phyloP scores from a whole-genome alignment of 495 filamentous ascomycete species.

The Daldinia concentrica region DNA sequence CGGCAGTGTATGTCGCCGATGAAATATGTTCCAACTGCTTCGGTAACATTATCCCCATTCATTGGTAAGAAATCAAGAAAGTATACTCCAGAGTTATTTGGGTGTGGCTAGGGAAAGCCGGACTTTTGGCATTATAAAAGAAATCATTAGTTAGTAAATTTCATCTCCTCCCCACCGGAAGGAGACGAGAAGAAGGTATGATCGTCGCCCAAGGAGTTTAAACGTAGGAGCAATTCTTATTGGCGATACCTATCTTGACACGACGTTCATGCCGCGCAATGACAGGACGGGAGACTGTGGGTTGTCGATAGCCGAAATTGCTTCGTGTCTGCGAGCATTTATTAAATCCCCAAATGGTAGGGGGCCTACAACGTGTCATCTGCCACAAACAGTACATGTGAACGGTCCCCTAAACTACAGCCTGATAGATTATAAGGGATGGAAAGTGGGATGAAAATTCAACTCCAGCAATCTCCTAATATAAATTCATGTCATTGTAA shows the following conservation, averaged over 20 bases:
- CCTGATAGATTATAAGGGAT: background rate
- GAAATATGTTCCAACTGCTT: conserved; percentile 6
- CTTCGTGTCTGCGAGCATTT: conserved; percentile 24
- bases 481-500: conserved; percentile 22
- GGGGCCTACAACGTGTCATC: conserved; percentile 35
- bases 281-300: conserved; percentile 26
- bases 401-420: conserved; percentile 3
- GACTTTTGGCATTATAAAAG: background rate
- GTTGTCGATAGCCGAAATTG: conserved; percentile 37
- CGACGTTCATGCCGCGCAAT: conserved; percentile 25
- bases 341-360: conserved; percentile 22
- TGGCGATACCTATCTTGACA: conserved; percentile 28
- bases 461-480: conserved; percentile 12
- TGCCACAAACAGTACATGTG: conserved; percentile 7
- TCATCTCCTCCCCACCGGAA: background rate
- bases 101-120: background rate
- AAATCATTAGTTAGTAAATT: background rate
- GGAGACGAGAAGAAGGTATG: conserved; percentile 1
- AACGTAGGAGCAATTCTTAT: conserved; percentile 12
- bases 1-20: background rate
- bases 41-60: background rate
- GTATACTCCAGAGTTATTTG: background rate
- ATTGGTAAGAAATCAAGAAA: conserved; percentile 6
- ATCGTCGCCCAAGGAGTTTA: conserved; percentile 20
- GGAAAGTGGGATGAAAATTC: conserved; percentile 17